These are phyloP conservation scores for Darksidea phi DNA, from an alignment of 495 filamentous ascomycete genomes.

Conservation along the genomic window DNA sequence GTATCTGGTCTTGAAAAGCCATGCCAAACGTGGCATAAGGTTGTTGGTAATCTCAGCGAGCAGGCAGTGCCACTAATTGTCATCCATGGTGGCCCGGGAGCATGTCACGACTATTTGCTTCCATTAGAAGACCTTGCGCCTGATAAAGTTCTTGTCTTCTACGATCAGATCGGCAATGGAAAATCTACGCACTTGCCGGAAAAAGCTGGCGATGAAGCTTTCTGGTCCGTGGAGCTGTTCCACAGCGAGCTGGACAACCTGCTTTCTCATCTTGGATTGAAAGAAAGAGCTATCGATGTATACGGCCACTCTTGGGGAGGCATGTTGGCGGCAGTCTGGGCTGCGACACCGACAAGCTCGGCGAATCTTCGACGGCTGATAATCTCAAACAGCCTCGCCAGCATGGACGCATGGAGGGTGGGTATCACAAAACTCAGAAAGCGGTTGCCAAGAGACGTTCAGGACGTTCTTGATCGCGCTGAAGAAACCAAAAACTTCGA, in stretches of 20 bases:
- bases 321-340: slow-evolving; percentile 48
- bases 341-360: slow-evolving; percentile 41
- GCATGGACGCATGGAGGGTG: slow-evolving; percentile 42
- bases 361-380: too few relatives aligned
- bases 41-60: slow-evolving; percentile 41
- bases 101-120: slow-evolving; percentile 47
- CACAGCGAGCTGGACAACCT: slow-evolving; percentile 52
- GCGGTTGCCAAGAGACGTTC: slow-evolving; percentile 47
- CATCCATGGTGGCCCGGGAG: slow-evolving; percentile 52
- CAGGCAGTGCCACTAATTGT: slow-evolving; percentile 39
- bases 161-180: slow-evolving; percentile 56
- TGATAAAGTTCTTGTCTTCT: slow-evolving; percentile 47
- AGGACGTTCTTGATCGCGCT: slow-evolving; percentile 42
- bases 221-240: slow-evolving; percentile 53
- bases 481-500: slow-evolving; percentile 44
- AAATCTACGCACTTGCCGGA: slow-evolving; percentile 48
- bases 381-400: too few relatives aligned
- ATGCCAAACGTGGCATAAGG: slow-evolving; percentile 51
- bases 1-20: too few relatives aligned
- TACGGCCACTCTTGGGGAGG: slow-evolving; percentile 55
- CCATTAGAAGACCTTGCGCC: slow-evolving; percentile 42
- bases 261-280: slow-evolving; percentile 44
- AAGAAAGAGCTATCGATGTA: slow-evolving; percentile 41
- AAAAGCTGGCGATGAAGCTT: slow-evolving; percentile 43
- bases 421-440: slow-evolving; percentile 36